Evolutionary conservation across 2,329 filamentous ascomycete genomes (phyloP), one percentile per base, ranked within the genome.

Genomic region (Aspergillus nomiae): DNA sequence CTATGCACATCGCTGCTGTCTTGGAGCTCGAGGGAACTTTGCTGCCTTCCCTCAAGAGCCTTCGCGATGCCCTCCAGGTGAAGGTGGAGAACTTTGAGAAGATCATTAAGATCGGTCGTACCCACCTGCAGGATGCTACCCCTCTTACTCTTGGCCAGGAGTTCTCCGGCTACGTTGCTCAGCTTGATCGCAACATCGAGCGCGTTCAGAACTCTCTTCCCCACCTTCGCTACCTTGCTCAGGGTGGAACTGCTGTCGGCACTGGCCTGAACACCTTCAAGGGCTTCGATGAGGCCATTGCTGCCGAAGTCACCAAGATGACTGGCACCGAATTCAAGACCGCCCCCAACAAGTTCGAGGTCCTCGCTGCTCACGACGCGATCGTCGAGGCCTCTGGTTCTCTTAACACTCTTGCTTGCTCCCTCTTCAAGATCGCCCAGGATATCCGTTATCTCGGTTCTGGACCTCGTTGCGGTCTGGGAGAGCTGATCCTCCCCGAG

Each of bases 51-150:
- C 85, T 98, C 66, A 89, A 85, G 80, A 92, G 88, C 80, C 87
- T 99, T 61, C 90, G 93, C 67, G 85, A 90, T 67, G 92, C 92
- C 56, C 85, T 99, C 65, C 90, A 97, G 83, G 86, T 87, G 78
- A 98, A 98, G 87, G 89, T 92, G 48, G 89, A 96, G 73, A 87
- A 91, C 57, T 99, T 97, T 74, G 89, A 95, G 72, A 89, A 92
- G 74, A 94, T 99, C 76, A 98, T 99, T 86, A 99, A 99, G 89
- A 99, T 99, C 76, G 95, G 95, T 71, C 90, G 95, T 72, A 99
- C 95, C 61, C 95, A 99, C 82, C 85, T 99, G 77, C 95, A 98
- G 83, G 95, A 99, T 76, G 95, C 95, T 65, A 99, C 95, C 3
- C 95, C 95, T 50, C 83, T 99, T 73, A 98, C 94, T 16, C 89